phyloP scores from a whole-genome alignment of 1,139 yeast species.

The Magnusiomyces suaveolens region DNA sequence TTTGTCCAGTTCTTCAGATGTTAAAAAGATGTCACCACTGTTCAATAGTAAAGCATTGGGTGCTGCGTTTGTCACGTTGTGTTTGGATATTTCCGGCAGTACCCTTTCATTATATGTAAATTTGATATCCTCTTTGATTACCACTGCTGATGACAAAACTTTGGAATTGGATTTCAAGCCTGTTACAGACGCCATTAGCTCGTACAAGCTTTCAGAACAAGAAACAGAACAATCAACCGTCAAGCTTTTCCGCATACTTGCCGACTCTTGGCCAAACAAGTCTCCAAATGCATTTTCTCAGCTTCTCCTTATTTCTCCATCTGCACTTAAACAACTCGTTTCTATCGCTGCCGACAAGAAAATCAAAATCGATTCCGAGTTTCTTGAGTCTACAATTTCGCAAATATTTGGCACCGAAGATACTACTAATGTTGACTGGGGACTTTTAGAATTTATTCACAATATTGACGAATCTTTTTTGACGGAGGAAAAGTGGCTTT shows the following conservation, averaged over 20 bases:
- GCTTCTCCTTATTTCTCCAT: slow-evolving; percentile 4
- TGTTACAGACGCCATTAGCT: slow-evolving; percentile 2
- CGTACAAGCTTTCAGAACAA: slow-evolving; percentile 1
- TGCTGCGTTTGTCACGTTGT: slow-evolving; percentile 9
- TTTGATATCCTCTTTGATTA: not conserved
- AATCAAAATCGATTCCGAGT: slow-evolving; percentile 3
- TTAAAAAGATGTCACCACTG: slow-evolving; percentile 8
- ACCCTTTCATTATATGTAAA: not conserved
- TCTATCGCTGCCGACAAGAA: slow-evolving; percentile 1
- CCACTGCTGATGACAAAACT: slow-evolving; percentile 1
- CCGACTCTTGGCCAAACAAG: not conserved
- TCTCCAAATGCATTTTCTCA: slow-evolving; percentile 4
- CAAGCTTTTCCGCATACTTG: not conserved
- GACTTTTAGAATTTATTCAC: slow-evolving; percentile 10
- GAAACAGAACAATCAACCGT: slow-evolving; percentile 5
- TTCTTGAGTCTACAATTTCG: slow-evolving; percentile 3
- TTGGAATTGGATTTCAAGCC: not conserved
- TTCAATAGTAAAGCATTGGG: slow-evolving; percentile 10
- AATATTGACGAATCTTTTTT: slow-evolving; percentile 12
- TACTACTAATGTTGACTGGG: slow-evolving; percentile 11
- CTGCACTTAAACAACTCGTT: not conserved
- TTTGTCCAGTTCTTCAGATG: slow-evolving; percentile 5
- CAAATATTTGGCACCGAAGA: slow-evolving; percentile 4
- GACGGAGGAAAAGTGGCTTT: slow-evolving; percentile 7
- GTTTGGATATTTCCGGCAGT: slow-evolving; percentile 6